phyloP scores from a whole-genome alignment of 2,329 filamentous ascomycete species.

The Geosmithia putterillii region DNA sequence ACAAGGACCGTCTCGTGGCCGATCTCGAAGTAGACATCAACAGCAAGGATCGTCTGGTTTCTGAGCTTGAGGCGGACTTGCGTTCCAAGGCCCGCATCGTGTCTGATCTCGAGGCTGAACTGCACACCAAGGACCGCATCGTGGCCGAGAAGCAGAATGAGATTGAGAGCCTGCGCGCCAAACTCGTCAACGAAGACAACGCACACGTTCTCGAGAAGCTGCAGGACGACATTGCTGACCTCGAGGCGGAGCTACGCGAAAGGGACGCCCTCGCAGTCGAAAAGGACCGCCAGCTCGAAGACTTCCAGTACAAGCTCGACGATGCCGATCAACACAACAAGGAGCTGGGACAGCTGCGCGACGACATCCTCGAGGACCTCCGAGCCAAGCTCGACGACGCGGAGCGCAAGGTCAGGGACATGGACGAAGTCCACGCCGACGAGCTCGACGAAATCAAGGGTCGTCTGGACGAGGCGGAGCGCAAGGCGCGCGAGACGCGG shows the following conservation, averaged over 20 bases:
- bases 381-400: constrained; percentile 40
- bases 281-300: constrained; percentile 60
- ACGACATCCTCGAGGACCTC: constrained; percentile 41
- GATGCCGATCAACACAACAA: constrained; percentile 49
- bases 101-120: constrained; percentile 62
- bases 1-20: not conserved
- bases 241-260: not conserved
- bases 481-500: constrained; percentile 47
- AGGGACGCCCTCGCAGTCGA: not conserved
- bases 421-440: constrained; percentile 44
- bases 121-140: constrained; percentile 35
- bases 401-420: constrained; percentile 42
- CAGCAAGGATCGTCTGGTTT: not conserved
- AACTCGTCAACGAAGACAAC: not conserved
- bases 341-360: constrained; percentile 38
- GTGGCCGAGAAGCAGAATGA: not conserved
- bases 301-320: constrained; percentile 42
- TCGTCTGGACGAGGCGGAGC: constrained; percentile 45
- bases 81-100: constrained; percentile 64
- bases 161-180: not conserved
- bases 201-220: not conserved
- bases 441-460: constrained; percentile 49
- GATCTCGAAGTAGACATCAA: constrained; percentile 56
- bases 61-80: constrained; percentile 60
- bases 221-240: constrained; percentile 1